Evolutionary conservation across 306 rosid species (phyloP).

Genomic region (Sindora glabra): DNA sequence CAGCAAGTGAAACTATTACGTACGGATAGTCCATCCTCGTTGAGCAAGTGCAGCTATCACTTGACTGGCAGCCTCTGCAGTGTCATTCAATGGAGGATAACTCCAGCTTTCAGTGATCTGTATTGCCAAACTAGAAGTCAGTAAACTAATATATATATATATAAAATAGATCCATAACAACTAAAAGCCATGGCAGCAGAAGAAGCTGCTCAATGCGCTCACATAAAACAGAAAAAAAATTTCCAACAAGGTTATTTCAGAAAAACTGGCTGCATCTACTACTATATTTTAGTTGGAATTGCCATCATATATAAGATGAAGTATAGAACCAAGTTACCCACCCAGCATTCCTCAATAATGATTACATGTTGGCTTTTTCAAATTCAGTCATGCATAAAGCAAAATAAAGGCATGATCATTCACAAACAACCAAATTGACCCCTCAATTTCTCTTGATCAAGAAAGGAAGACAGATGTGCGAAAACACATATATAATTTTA

Average conservation of each 20-base stretch:
- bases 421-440: neutral
- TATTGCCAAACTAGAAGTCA: constrained; percentile 1
- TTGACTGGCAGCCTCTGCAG: constrained; percentile 60
- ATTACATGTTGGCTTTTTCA: too few relatives aligned
- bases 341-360: too few relatives aligned
- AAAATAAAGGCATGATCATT: neutral
- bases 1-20: constrained; percentile 5
- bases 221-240: neutral
- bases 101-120: constrained; percentile 71
- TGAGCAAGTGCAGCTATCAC: constrained; percentile 55
- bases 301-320: too few relatives aligned
- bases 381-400: too few relatives aligned
- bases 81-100: constrained; percentile 80
- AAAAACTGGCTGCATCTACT: too few relatives aligned
- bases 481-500: neutral
- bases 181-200: neutral
- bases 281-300: too few relatives aligned
- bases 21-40: constrained; percentile 65
- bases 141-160: neutral
- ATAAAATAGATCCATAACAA: neutral
- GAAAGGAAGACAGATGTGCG: neutral
- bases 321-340: too few relatives aligned
- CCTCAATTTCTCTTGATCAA: neutral
- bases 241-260: neutral
- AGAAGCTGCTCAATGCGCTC: neutral